These are phyloP conservation scores for Mortierella sp. DNA, from an alignment of 371 early-diverging fungal genomes.

Conservation along the genomic window DNA sequence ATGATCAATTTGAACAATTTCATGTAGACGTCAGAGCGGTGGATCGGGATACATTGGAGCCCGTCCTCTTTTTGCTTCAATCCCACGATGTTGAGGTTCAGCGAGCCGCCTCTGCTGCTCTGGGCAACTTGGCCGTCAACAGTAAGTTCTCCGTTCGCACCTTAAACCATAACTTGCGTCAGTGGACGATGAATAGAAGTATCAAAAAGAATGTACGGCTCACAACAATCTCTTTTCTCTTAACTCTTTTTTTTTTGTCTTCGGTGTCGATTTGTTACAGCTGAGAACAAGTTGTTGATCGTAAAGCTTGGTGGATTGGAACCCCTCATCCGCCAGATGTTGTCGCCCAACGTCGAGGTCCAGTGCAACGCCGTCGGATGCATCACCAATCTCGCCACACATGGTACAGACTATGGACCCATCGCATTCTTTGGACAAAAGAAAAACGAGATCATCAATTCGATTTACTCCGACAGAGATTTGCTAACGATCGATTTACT, in stretches of 20 bases:
- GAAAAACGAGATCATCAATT: not conserved
- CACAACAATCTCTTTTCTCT: not conserved
- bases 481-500: not conserved
- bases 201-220: not conserved
- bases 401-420: conserved; percentile 66
- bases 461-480: not conserved
- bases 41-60: conserved; percentile 83
- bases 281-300: conserved; percentile 88
- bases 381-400: conserved; percentile 94
- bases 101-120: conserved; percentile 89
- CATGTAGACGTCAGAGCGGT: conserved; percentile 88
- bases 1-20: not conserved
- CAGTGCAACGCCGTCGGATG: conserved; percentile 98
- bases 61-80: conserved; percentile 85
- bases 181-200: conserved; percentile 1
- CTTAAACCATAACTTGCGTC: conserved; percentile 5
- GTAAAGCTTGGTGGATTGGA: conserved; percentile 90
- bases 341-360: conserved; percentile 88
- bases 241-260: conserved; percentile 8
- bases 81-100: conserved; percentile 92
- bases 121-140: conserved; percentile 92
- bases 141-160: conserved; percentile 64
- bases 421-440: not conserved
- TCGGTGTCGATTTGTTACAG: conserved; percentile 50
- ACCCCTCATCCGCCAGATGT: conserved; percentile 92